phyloP scores from a whole-genome alignment of 2,329 filamentous ascomycete species.

The Colletotrichum magnum region DNA sequence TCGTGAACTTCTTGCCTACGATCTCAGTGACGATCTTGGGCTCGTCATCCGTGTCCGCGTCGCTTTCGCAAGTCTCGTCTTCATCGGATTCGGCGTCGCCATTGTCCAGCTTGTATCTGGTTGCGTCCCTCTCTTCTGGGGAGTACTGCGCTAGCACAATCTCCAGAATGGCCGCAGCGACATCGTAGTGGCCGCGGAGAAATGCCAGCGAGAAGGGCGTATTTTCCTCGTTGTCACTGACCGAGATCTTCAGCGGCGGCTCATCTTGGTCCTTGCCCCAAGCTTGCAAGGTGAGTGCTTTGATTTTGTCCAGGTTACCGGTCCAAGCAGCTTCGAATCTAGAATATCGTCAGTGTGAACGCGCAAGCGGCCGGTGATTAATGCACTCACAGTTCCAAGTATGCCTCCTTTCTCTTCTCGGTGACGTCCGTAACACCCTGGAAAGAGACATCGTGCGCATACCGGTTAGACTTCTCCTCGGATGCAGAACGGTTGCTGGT shows the following conservation, averaged over 20 bases:
- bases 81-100: constrained; percentile 52
- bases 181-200: constrained; percentile 73
- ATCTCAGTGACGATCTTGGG: constrained; percentile 66
- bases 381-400: constrained; percentile 71
- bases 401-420: constrained; percentile 68
- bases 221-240: constrained; percentile 64
- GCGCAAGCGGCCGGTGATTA: background rate
- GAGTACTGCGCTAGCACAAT: constrained; percentile 79
- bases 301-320: constrained; percentile 77
- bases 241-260: constrained; percentile 75
- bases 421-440: constrained; percentile 67
- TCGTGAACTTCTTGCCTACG: constrained; percentile 78
- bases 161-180: constrained; percentile 77
- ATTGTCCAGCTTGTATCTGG: constrained; percentile 62
- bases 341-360: constrained; percentile 43
- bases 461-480: constrained; percentile 53
- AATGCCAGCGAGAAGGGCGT: constrained; percentile 79
- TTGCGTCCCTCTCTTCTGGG: constrained; percentile 65
- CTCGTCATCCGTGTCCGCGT: constrained; percentile 53
- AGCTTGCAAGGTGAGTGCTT: constrained; percentile 71
- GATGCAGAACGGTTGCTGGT: constrained; percentile 13
- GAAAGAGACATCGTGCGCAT: constrained; percentile 68
- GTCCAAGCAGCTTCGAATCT: constrained; percentile 81
- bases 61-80: constrained; percentile 48
- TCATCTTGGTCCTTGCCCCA: constrained; percentile 70